Conservation (phyloP, 1,139 yeast genomes). For the Candida tropicalis region DNA sequence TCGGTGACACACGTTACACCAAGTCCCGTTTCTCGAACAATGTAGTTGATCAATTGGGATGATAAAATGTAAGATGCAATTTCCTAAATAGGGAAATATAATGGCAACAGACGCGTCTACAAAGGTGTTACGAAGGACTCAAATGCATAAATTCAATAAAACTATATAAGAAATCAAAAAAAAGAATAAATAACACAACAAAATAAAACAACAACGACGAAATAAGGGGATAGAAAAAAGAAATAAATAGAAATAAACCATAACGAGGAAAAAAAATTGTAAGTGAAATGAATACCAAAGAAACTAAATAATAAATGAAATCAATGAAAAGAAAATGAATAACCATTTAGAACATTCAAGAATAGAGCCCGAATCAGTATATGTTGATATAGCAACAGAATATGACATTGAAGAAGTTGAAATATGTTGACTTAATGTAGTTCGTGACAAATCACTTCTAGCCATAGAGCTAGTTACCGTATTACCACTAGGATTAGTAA, state of each 20-base stretch:
- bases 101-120: too few species aligned
- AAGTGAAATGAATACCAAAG: neutral
- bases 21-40: too few species aligned
- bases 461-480: neutral
- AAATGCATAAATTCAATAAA: too few species aligned
- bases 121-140: too few species aligned
- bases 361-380: slow-evolving; percentile 1
- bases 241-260: neutral
- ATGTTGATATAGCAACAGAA: slow-evolving; percentile 1
- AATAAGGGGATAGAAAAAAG: neutral
- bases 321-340: neutral
- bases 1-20: neutral
- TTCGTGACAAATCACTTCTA: neutral
- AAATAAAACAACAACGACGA: too few species aligned
- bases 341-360: neutral
- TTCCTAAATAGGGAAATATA: too few species aligned
- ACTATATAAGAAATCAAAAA: too few species aligned
- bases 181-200: too few species aligned
- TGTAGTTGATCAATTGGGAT: too few species aligned
- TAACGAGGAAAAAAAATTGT: neutral
- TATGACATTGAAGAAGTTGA: neutral
- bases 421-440: slow-evolving; percentile 4
- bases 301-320: neutral
- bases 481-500: too few species aligned
- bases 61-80: too few species aligned